Conservation (phyloP, 805 yeast genomes). For the Candida orba region DNA sequence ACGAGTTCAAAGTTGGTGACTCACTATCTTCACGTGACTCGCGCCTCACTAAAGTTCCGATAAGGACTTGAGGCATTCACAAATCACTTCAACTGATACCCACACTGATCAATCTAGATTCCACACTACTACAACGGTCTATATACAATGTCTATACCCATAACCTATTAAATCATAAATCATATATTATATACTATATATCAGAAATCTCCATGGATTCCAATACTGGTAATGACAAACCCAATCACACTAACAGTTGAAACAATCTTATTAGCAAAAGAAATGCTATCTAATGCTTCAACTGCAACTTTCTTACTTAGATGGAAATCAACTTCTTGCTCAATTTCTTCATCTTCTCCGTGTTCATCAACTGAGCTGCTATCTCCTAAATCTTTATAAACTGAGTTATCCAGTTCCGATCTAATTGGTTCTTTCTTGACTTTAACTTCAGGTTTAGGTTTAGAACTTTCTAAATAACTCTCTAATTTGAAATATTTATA, state of each 20-base stretch:
- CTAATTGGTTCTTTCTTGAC: constrained; percentile 26
- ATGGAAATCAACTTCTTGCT: constrained; percentile 36
- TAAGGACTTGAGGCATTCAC: no score
- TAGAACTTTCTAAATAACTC: constrained; percentile 4
- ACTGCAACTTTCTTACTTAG: constrained; percentile 32
- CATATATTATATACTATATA: not conserved
- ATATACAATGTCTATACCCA: no score
- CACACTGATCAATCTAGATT: no score
- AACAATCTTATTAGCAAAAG: constrained; percentile 33
- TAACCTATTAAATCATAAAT: no score
- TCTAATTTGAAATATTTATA: constrained; percentile 6
- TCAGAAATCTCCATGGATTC: constrained; percentile 47
- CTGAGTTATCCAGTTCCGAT: constrained; percentile 39
- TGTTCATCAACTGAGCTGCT: constrained; percentile 6
- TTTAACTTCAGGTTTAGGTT: constrained; percentile 1
- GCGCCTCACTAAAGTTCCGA: no score
- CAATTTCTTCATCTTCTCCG: constrained; percentile 22
- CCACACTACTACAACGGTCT: no score
- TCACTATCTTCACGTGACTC: no score
- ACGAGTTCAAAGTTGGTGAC: no score
- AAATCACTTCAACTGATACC: no score
- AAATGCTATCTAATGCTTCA: constrained; percentile 27
- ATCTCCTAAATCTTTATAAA: constrained; percentile 35
- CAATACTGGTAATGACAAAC: constrained; percentile 43
- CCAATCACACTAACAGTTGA: constrained; percentile 37